phyloP scores from a whole-genome alignment of 495 filamentous ascomycete species.

The Podospora anserina region DNA sequence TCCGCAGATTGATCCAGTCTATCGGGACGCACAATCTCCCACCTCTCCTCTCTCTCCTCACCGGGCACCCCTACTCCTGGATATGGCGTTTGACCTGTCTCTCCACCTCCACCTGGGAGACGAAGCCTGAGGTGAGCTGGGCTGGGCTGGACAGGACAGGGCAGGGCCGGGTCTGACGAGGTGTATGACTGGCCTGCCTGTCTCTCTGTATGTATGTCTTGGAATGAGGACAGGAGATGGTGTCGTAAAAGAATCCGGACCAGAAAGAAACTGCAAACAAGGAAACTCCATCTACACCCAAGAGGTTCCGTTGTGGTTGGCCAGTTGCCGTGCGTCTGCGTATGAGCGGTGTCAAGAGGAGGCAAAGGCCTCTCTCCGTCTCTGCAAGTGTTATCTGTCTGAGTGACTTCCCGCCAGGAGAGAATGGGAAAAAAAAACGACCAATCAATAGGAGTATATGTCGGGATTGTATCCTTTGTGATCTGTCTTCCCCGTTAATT shows the following conservation, averaged over 20 bases:
- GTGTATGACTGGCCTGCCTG: slow-evolving; percentile 10
- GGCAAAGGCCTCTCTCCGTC: neutral
- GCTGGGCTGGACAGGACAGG: neutral
- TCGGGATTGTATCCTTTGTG: slow-evolving; percentile 45
- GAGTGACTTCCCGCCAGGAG: neutral
- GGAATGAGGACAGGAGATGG: slow-evolving; percentile 9
- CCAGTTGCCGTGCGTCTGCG: neutral
- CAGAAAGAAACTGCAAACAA: neutral
- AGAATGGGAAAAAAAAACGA: slow-evolving; percentile 1
- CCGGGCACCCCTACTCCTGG: neutral
- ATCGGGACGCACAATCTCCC: neutral
- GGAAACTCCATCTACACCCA: neutral
- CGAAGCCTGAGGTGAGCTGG: neutral
- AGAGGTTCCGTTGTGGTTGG: neutral
- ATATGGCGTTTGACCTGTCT: neutral
- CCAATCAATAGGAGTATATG: slow-evolving; percentile 20
- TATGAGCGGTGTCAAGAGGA: neutral
- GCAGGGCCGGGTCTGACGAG: neutral
- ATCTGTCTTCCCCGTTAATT: slow-evolving; percentile 27
- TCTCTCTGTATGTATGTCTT: slow-evolving; percentile 14
- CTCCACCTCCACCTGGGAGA: neutral
- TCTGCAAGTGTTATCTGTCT: neutral
- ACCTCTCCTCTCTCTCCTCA: neutral
- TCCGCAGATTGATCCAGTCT: slow-evolving; percentile 6
- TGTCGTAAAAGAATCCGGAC: neutral